These are phyloP conservation scores for Kwoniella mangroviensis DNA, from an alignment of 768 basidiomycete species.

Conservation along the genomic window DNA sequence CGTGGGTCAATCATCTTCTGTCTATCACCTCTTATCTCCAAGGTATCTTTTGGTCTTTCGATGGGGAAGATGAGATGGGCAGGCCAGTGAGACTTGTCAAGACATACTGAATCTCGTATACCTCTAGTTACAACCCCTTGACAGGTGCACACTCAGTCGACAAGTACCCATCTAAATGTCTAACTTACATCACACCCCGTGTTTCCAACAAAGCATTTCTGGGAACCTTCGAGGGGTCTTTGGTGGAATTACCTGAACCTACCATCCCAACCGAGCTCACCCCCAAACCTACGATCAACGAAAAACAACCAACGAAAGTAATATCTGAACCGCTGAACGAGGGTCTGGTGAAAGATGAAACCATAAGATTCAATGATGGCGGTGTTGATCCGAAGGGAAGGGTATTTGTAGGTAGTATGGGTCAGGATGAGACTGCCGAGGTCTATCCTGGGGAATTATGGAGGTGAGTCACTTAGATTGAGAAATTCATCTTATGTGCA, in stretches of 20 bases:
- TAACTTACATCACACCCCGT: conserved; percentile 41
- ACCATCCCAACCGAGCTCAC: conserved; percentile 27
- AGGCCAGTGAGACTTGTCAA: not conserved
- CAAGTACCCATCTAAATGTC: conserved; percentile 38
- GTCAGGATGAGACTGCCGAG: conserved; percentile 25
- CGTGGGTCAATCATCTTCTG: conserved; percentile 37
- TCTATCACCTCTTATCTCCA: not conserved
- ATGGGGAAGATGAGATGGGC: too few relatives aligned
- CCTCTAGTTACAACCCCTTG: conserved; percentile 41
- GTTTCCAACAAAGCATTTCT: conserved; percentile 39
- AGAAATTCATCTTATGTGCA: not conserved
- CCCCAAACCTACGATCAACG: conserved; percentile 18
- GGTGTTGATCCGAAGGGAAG: conserved; percentile 48
- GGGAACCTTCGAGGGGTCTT: conserved; percentile 36
- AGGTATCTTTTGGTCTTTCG: not conserved
- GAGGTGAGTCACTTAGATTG: conserved; percentile 23
- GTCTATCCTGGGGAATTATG: conserved; percentile 35
- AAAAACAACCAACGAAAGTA: conserved; percentile 31
- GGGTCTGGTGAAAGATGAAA: conserved; percentile 21
- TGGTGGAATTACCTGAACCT: conserved; percentile 45
- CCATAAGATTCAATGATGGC: conserved; percentile 53
- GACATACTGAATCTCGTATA: not conserved
- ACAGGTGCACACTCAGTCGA: conserved; percentile 47
- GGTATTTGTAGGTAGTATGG: conserved; percentile 48
- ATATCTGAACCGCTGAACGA: conserved; percentile 30